Conservation (phyloP, 1,139 yeast genomes). For the Candida pseudoviswanathii region DNA sequence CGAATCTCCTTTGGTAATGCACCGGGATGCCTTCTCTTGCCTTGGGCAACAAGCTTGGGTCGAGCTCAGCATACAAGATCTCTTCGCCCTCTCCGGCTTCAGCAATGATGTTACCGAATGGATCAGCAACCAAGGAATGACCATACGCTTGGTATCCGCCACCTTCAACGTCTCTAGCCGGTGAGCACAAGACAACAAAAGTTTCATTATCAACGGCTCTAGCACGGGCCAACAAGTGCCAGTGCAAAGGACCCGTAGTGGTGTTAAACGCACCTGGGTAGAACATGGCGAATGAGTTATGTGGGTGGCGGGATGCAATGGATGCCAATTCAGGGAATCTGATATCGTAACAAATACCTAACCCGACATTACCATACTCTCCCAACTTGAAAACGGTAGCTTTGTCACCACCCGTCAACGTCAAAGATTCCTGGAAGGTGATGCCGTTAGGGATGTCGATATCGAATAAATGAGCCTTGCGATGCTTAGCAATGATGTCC, state of each 20-base stretch:
- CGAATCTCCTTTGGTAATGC: slow-evolving; percentile 73
- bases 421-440: slow-evolving; percentile 78
- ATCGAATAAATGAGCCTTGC: slow-evolving; percentile 89
- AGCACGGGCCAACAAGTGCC: slow-evolving; percentile 85
- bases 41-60: slow-evolving; percentile 59
- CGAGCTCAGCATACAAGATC: slow-evolving; percentile 77
- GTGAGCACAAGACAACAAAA: slow-evolving; percentile 80
- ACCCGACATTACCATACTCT: slow-evolving; percentile 76
- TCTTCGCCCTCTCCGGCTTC: slow-evolving; percentile 89
- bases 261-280: slow-evolving; percentile 97
- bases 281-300: slow-evolving; percentile 81
- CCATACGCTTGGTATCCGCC: slow-evolving; percentile 89
- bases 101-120: slow-evolving; percentile 74
- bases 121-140: slow-evolving; percentile 85
- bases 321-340: slow-evolving; percentile 90
- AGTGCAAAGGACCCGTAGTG: slow-evolving; percentile 92
- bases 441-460: slow-evolving; percentile 90
- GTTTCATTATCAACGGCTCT: slow-evolving; percentile 90
- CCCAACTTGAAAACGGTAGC: slow-evolving; percentile 75
- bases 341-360: slow-evolving; percentile 91
- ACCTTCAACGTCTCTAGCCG: slow-evolving; percentile 72
- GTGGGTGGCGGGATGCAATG: slow-evolving; percentile 69
- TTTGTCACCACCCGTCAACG: slow-evolving; percentile 75
- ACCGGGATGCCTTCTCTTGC: slow-evolving; percentile 80
- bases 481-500: slow-evolving; percentile 76